Evolutionary conservation across 352 stramenopile species (phyloP), one percentile per base, ranked within the genome.

Genomic region (Paralagenidium karlingii): DNA sequence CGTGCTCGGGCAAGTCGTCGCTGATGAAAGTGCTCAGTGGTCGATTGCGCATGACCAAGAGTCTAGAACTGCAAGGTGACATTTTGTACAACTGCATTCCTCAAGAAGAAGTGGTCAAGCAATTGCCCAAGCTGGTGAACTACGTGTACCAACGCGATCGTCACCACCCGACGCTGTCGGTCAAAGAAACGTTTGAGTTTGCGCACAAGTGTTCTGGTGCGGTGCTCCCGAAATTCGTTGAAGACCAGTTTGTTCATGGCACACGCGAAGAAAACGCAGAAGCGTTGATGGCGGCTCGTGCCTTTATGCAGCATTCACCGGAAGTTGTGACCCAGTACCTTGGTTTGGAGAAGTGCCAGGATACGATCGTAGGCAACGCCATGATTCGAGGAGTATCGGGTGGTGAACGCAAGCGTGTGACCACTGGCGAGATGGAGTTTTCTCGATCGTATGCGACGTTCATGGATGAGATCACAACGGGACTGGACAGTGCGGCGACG

Each of bases 401-500:
- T 8, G 65, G 73, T 3, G 69, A 89, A 34, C 55, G 31, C 45
- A 78, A 81, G 53, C 70, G 73, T 19, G 68, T 85, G 27, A 87
- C 73, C 15, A 71, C 55, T 12, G 74, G 70, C 24, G 67, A 84
- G 60, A 96, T 97, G 64, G 55, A 86, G 26, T 71, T 87, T 36
- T 58, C 60, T 20, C 55, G 63, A 34, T 69, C 76, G 49, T 76
- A 68, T 38, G 61, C 95, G 26, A 34, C 74, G 7, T 62, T 89
- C 31, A 70, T 80, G 36, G 89, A 97, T 46, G 75, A 94, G 57
- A 94, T 97, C 49, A 89, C 65, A 33, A 96, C 84, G 3, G 89
- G 89, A 5, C 61, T 97, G 8, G 88, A 97, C 59, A 79, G 69
- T 26, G 71, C 80, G 1, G 88, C 82, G 4, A 94, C 84, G 2